These are phyloP conservation scores for Boletus coccyginus DNA, from an alignment of 768 basidiomycete genomes.

Conservation along the genomic window DNA sequence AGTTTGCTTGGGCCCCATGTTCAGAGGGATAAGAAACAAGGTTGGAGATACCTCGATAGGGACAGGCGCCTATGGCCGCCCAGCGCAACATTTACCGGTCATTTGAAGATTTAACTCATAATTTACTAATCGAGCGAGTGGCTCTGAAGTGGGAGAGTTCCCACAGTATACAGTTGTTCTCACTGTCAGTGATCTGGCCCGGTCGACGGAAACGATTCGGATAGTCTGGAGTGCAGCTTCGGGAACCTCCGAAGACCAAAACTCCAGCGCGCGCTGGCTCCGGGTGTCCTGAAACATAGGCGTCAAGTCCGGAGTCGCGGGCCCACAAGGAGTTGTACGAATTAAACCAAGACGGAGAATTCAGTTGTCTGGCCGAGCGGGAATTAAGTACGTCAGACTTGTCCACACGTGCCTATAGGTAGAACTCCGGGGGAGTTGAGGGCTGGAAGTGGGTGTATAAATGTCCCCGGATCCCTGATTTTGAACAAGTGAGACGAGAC, in stretches of 20 bases:
- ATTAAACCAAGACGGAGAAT: neutral
- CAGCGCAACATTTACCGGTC: slow-evolving; percentile 1
- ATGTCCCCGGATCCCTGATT: neutral
- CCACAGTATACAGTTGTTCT: neutral
- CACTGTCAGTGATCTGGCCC: neutral
- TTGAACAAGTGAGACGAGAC: neutral
- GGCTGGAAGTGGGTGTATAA: neutral
- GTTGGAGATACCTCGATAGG: neutral
- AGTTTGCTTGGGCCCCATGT: slow-evolving; percentile 21
- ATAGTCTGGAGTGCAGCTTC: no score
- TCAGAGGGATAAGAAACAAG: neutral
- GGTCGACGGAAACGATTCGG: neutral
- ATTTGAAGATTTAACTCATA: neutral
- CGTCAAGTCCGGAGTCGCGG: neutral
- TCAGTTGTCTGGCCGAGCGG: neutral
- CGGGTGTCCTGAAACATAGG: neutral
- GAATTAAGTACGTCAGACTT: neutral
- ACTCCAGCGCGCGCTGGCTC: no score
- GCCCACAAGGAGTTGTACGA: neutral
- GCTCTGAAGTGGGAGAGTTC: neutral
- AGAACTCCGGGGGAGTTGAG: neutral
- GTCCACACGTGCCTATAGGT: neutral
- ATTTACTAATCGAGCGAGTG: no score
- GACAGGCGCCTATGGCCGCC: neutral
- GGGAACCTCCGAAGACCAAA: no score